Evolutionary conservation across 176 grass and related monocot species (phyloP).

Genomic region (Juncus effusus): DNA sequence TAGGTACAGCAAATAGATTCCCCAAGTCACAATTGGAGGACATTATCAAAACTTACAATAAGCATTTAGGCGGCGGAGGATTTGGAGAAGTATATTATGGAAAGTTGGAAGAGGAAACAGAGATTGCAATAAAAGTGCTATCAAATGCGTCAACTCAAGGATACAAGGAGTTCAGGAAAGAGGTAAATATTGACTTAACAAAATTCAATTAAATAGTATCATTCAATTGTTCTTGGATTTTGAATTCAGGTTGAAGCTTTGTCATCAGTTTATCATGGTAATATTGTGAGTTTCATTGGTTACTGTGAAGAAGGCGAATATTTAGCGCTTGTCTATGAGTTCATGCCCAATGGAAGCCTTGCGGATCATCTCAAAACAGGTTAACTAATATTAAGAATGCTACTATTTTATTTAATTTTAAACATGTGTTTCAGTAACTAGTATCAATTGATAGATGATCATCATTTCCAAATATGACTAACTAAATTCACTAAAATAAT

Average conservation of each 20-base stretch:
- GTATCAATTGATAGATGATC: too few relatives aligned
- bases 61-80: slow-evolving; percentile 21
- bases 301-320: slow-evolving; percentile 31
- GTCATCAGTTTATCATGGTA: slow-evolving; percentile 30
- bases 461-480: too few relatives aligned
- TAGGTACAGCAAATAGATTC: too few relatives aligned
- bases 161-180: slow-evolving; percentile 7
- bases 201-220: too few relatives aligned
- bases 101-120: slow-evolving; percentile 13
- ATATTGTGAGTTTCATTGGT: slow-evolving; percentile 33
- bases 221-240: not conserved
- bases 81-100: slow-evolving; percentile 34
- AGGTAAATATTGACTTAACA: not conserved
- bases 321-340: slow-evolving; percentile 34
- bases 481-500: slow-evolving; percentile 18
- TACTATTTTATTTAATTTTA: too few relatives aligned
- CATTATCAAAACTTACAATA: too few relatives aligned
- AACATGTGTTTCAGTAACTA: too few relatives aligned
- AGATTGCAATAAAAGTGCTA: slow-evolving; percentile 31
- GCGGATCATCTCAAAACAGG: not conserved
- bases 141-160: slow-evolving; percentile 1
- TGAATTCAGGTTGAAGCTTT: slow-evolving; percentile 26
- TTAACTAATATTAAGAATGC: too few relatives aligned
- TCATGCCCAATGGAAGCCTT: slow-evolving; percentile 33
- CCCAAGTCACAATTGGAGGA: too few relatives aligned